Base-by-base conservation (phyloP, 345 rosid species). In the Isatis tinctoria region DNA sequence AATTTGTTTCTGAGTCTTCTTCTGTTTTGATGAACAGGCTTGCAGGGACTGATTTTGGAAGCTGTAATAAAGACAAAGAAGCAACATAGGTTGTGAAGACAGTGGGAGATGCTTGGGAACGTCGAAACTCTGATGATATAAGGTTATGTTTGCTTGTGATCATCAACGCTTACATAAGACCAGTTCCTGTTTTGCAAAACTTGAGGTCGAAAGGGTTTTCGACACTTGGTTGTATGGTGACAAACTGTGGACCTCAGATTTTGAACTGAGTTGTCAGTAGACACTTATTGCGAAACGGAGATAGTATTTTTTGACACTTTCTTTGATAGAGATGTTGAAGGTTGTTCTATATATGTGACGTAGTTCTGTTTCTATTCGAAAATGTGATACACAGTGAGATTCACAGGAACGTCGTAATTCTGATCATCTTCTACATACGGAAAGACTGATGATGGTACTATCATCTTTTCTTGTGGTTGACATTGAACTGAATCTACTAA, bases 201-300 rank as follows among this genome's bases (percentile, higher is more conserved):
- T 66, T 94, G 74, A 85, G 98, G 68, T 86, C 96, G 4, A 90
- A 91, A 84, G 98, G 98, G 4, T 83, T 94, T 57, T 90, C 97
- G 0, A 94, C 98, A 8, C 75, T 94, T 57, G 81, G 77, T 81
- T 90, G 98, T 80, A 94, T 91, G 92, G 87, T 88, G 11, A 84
- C 79, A 78, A 91, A 90, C 78, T 91, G 97, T 69, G 93, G 98
- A 26, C 80, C 90, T 67, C 97, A 90, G 84, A 83, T 94, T 59
- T 54, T 94, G 69, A 84, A 90, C 76, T 91, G 97, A n/a, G n/a
- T n/a, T n/a, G n/a, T n/a, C n/a, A n/a, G n/a, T n/a, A n/a, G n/a
- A n/a, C n/a, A n/a, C n/a, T n/a, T n/a, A n/a, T n/a, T n/a, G n/a
- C n/a, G n/a, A n/a, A n/a, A n/a, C n/a, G n/a, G n/a, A n/a, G n/a